These are phyloP conservation scores for Phialophora expanda DNA, from an alignment of 2,329 filamentous ascomycete genomes.

Conservation along the genomic window DNA sequence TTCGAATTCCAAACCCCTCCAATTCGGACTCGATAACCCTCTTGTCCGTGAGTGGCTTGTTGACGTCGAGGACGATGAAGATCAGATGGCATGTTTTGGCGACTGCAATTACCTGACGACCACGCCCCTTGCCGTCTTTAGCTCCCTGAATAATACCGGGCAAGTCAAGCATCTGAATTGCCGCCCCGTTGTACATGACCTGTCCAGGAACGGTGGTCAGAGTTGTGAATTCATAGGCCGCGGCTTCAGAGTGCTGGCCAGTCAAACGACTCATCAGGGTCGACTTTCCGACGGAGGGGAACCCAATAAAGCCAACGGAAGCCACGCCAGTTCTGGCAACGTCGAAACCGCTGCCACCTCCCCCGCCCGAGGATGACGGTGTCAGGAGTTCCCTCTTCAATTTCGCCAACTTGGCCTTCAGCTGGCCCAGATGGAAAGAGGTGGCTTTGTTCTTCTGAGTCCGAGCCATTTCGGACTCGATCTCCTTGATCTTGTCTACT, in stretches of 20 bases:
- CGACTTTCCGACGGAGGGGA: constrained; percentile 97
- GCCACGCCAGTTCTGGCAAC: constrained; percentile 97
- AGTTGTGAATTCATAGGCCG: constrained; percentile 98
- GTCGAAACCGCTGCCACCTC: constrained; percentile 89
- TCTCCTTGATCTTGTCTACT: constrained; percentile 98
- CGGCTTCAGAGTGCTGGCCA: constrained; percentile 94
- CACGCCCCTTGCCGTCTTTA: constrained; percentile 96
- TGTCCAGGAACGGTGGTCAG: constrained; percentile 96
- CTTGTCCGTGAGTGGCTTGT: constrained; percentile 97
- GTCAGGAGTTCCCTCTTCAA: constrained; percentile 94
- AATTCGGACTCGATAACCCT: constrained; percentile 91
- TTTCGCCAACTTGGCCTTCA: constrained; percentile 98
- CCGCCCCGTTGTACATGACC: constrained; percentile 94
- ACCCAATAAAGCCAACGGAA: constrained; percentile 96
- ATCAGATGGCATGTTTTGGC: constrained; percentile 99
- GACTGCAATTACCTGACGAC: constrained; percentile 97
- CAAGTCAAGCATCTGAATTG: constrained; percentile 97
- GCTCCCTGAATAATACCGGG: constrained; percentile 98
- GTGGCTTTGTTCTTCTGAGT: constrained; percentile 98
- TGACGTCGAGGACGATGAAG: constrained; percentile 97
- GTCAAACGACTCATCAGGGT: constrained; percentile 95
- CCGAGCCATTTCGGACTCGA: constrained; percentile 96
- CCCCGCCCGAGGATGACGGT: constrained; percentile 77
- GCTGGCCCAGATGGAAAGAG: constrained; percentile 87
- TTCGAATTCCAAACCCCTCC: constrained; percentile 95